Base-by-base conservation (phyloP, 768 basidiomycete genomes). In the Polyporus arcularius region DNA sequence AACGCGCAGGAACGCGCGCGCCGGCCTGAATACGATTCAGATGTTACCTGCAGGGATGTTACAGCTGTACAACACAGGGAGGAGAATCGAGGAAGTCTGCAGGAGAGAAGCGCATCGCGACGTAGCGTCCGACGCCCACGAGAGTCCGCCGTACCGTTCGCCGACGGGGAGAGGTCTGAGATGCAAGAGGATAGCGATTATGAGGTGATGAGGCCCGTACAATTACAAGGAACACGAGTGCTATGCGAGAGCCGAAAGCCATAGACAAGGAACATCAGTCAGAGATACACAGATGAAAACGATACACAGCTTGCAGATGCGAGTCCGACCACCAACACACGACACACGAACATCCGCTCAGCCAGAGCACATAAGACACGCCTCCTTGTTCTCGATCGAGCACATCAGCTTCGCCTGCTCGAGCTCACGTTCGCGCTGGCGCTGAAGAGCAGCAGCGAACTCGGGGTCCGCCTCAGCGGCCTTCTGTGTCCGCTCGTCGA, bases 341-440 rank as follows among this genome's bases (percentile, higher is more conserved):
- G 12, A 32, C 21, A 40, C 30, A 42, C 47, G 41, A 14, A 31
- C 11, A 41, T 4, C 5, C 49, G 18, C 52, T 84, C 73, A 92
- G 56, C 88, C 90, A 61, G 91, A 93, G 77, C 92, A 94, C 92
- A 95, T 95, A 72, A 94, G 68, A 71, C 94, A 96, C 1, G 90
- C 92, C 56, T 96, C 94, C 80, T 95, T 95, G 76, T 96, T 96
- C 74, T 96, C 94, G 51, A 96, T 67, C 63, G 91, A 92, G 70
- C 95, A 96, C 71, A 83, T 74, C 58, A 95, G 73, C 76, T 89
- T 88, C 5, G 87, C 95, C 60, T 91, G 88, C 73, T 91, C 95
- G 4, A 85, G 75, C 75, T 94, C 88, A 16, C 89, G 83, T 53
- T 88, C 85, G 65, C 82, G 82, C 69, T 87, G 85, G 51, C 89